These are phyloP conservation scores for Serendipita indica DNA, from an alignment of 768 basidiomycete species.

Conservation along the genomic window DNA sequence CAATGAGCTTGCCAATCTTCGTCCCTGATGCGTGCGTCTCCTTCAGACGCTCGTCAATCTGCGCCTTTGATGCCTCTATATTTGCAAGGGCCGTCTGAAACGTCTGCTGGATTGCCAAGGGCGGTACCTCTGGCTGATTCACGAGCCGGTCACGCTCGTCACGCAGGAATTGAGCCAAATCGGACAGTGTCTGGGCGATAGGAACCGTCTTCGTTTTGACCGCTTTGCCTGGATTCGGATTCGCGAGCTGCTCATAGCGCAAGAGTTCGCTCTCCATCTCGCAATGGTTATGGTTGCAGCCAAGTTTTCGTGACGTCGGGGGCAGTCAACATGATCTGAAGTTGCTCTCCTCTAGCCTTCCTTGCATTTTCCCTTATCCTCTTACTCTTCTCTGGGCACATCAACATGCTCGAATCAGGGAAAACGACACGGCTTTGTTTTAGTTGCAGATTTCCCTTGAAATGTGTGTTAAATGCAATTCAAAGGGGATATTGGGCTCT, in stretches of 20 bases:
- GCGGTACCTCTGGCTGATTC: not conserved
- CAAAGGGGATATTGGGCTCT: no score
- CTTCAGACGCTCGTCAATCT: constrained; percentile 77
- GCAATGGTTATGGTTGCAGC: no score
- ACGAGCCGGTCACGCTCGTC: not conserved
- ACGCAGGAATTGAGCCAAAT: not conserved
- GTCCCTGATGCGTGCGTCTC: constrained; percentile 68
- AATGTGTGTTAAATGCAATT: no score
- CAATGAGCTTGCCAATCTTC: constrained; percentile 70
- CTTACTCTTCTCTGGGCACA: no score
- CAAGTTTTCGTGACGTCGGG: no score
- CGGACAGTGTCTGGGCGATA: not conserved
- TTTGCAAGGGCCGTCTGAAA: not conserved
- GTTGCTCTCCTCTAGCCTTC: no score
- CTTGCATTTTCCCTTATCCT: no score
- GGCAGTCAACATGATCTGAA: no score
- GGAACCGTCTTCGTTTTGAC: not conserved
- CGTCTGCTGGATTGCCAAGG: not conserved
- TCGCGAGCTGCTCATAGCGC: constrained; percentile 2
- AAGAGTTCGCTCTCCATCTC: not conserved
- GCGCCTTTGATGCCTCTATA: constrained; percentile 1
- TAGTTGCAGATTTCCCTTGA: no score
- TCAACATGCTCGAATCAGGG: no score
- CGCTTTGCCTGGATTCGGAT: not conserved
- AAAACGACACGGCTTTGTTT: no score